phyloP scores from a whole-genome alignment of 768 basidiomycete genomes.

The Tulasnella sp. region DNA sequence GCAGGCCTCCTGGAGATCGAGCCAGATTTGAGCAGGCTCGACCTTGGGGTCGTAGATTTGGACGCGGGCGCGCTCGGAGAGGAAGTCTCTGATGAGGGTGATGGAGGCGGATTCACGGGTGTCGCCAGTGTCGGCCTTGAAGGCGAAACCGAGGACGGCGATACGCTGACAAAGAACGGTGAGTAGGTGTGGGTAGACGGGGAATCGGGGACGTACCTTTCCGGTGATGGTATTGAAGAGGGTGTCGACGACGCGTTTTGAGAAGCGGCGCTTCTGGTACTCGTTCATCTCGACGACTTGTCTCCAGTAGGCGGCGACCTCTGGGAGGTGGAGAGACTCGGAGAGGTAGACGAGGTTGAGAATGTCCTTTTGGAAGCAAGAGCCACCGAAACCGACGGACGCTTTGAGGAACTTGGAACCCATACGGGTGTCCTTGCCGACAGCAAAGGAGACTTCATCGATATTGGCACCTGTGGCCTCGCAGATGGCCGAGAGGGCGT shows the following conservation, averaged over 20 bases:
- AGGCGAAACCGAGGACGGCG: constrained; percentile 94
- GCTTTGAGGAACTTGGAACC: constrained; percentile 94
- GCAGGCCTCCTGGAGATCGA: constrained; percentile 55
- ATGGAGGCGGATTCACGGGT: constrained; percentile 96
- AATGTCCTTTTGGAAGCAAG: constrained; percentile 99
- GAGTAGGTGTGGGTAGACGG: not conserved
- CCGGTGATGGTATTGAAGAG: constrained; percentile 97
- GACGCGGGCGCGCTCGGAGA: constrained; percentile 72
- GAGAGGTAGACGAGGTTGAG: constrained; percentile 96
- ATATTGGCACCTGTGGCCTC: constrained; percentile 98
- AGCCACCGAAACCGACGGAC: constrained; percentile 93
- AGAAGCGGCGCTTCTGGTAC: constrained; percentile 94
- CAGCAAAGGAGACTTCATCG: constrained; percentile 90
- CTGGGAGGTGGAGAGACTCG: constrained; percentile 87
- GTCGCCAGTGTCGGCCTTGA: constrained; percentile 99
- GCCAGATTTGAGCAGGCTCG: constrained; percentile 74
- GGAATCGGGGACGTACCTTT: constrained; percentile 43
- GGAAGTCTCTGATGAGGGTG: constrained; percentile 88
- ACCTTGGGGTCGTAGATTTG: constrained; percentile 84
- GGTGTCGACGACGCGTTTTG: constrained; percentile 89
- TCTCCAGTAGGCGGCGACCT: constrained; percentile 95
- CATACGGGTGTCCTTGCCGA: constrained; percentile 85
- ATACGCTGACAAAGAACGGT: constrained; percentile 47
- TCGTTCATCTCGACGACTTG: constrained; percentile 98
- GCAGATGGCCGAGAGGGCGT: constrained; percentile 95